phyloP scores from a whole-genome alignment of 2,329 filamentous ascomycete species.

The Talaromyces sp. region DNA sequence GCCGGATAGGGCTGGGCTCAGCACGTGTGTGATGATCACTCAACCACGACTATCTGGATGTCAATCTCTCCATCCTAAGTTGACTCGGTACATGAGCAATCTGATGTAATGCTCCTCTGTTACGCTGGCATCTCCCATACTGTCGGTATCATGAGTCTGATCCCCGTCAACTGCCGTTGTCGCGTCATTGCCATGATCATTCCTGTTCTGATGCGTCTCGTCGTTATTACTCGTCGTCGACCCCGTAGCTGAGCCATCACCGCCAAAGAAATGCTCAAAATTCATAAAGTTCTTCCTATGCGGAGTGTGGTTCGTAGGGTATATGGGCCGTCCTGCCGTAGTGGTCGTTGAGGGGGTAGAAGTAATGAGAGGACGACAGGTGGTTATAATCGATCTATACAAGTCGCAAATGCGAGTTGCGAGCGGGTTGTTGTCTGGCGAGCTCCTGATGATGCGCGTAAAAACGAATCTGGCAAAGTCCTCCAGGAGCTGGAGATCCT shows the following conservation, averaged over 20 bases:
- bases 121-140: neutral
- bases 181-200: no score
- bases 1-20: neutral
- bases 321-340: neutral
- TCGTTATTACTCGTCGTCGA: neutral
- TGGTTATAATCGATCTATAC: neutral
- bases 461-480: neutral
- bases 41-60: neutral
- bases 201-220: neutral
- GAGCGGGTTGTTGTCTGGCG: constrained; percentile 1
- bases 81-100: neutral
- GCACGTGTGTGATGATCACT: neutral
- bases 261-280: constrained; percentile 13
- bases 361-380: neutral
- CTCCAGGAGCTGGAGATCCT: neutral
- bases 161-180: neutral
- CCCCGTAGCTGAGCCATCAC: neutral
- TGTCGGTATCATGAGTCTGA: neutral
- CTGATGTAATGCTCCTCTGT: neutral
- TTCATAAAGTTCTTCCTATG: constrained; percentile 15
- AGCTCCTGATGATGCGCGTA: neutral
- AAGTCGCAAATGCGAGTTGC: neutral
- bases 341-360: neutral
- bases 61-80: neutral
- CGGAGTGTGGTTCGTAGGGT: constrained; percentile 14